phyloP scores from a whole-genome alignment of 192 early-diverging fungal species.

The Backusella liffmaniae region DNA sequence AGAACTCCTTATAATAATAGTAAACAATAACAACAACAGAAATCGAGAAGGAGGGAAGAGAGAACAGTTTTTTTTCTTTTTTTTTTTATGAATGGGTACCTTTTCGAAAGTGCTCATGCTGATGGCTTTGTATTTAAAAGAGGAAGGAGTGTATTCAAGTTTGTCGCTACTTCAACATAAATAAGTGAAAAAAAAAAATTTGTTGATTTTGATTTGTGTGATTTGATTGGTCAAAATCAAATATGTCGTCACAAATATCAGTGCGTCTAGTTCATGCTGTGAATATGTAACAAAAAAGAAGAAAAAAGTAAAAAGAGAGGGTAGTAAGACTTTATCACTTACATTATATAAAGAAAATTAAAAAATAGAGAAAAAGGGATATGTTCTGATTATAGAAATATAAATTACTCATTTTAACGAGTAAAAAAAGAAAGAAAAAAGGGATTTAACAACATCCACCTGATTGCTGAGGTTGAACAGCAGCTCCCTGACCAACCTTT shows the following conservation, averaged over 20 bases:
- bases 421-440: neutral
- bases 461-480: conserved; percentile 37
- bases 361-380: neutral
- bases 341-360: neutral
- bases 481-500: conserved; percentile 37
- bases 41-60: neutral
- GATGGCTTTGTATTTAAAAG: conserved; percentile 8
- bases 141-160: conserved; percentile 15
- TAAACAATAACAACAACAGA: neutral
- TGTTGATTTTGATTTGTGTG: neutral
- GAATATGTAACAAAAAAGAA: neutral
- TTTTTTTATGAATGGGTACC: conserved; percentile 5
- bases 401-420: neutral
- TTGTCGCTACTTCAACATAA: neutral
- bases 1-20: neutral
- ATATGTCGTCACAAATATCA: neutral
- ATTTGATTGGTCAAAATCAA: neutral
- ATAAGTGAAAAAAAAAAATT: neutral
- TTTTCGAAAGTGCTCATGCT: conserved; percentile 32
- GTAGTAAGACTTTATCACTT: neutral
- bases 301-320: neutral
- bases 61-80: neutral
- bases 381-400: neutral
- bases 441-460: conserved; percentile 37
- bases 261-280: neutral